These are phyloP conservation scores for Geranomyces variabilis DNA, from an alignment of 192 early-diverging fungal genomes.

Conservation along the genomic window DNA sequence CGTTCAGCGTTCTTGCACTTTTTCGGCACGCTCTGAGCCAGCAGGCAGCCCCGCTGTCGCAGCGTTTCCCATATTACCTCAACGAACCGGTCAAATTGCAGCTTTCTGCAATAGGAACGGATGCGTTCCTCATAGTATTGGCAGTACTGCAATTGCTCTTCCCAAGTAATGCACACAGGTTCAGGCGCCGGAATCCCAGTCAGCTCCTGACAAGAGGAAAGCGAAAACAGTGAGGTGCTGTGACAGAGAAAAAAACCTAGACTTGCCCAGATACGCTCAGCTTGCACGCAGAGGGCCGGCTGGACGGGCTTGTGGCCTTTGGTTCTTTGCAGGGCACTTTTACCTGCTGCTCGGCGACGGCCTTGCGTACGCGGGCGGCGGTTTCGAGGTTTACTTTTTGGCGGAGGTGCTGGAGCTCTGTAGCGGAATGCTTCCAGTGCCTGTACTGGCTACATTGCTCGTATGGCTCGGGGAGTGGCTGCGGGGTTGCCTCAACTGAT, in stretches of 20 bases:
- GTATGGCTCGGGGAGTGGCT: constrained; percentile 1
- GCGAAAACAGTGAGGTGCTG: too few species aligned
- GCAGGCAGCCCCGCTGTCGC: too few species aligned
- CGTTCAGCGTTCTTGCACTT: not conserved
- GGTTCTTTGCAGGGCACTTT: too few species aligned
- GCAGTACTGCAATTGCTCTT: constrained; percentile 43
- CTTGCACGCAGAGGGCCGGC: too few species aligned
- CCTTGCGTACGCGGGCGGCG: constrained; percentile 11
- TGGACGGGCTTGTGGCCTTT: too few species aligned
- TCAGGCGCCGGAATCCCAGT: not conserved
- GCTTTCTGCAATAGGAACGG: constrained; percentile 30
- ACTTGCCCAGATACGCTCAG: too few species aligned
- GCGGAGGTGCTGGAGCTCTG: constrained; percentile 33
- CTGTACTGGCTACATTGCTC: constrained; percentile 36
- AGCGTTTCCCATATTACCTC: too few species aligned
- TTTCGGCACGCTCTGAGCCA: not conserved
- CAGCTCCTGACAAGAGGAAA: not conserved
- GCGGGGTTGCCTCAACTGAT: too few species aligned
- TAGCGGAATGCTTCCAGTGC: constrained; percentile 33
- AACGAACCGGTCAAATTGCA: constrained; percentile 44
- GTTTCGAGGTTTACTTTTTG: constrained; percentile 31
- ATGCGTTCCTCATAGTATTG: constrained; percentile 44
- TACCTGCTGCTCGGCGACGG: constrained; percentile 32
- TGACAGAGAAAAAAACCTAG: too few species aligned
- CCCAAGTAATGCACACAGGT: constrained; percentile 38